A percentile compares a stretch with the other conserved stretches of the same genome.
Evolutionary conservation across 441 rosid species (phyloP).

Genomic region (Pelargonium australe): DNA sequence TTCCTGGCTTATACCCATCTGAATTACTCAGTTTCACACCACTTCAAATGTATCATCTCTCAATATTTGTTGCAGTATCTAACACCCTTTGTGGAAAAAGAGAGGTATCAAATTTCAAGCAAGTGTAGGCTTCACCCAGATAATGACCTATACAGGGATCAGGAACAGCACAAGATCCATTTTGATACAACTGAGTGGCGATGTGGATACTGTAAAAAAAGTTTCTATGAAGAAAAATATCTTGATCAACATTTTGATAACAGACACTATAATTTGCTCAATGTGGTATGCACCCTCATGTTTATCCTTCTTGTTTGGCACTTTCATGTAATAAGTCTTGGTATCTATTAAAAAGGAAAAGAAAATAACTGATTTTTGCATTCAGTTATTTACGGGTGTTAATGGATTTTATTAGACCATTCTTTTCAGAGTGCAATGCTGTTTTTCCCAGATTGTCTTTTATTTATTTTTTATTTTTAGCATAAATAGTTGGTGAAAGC

Average conservation of each 20-base stretch:
- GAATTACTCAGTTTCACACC: background rate
- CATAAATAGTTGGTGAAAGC: background rate
- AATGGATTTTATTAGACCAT: background rate
- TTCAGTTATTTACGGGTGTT: background rate
- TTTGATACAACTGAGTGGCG: constrained; percentile 33
- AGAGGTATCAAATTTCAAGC: constrained; percentile 27
- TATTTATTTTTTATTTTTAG: background rate
- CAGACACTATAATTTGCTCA: constrained; percentile 36
- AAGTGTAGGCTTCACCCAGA: constrained; percentile 39
- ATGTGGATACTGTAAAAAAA: constrained; percentile 42
- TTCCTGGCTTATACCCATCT: background rate
- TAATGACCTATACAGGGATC: constrained; percentile 37
- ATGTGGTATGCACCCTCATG: constrained; percentile 26
- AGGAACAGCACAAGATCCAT: constrained; percentile 38
- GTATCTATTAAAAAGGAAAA: too few species aligned
- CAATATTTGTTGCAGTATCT: constrained; percentile 33
- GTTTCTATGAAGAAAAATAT: constrained; percentile 39
- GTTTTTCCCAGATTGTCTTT: too few species aligned
- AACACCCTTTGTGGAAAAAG: constrained; percentile 37
- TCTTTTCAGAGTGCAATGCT: background rate
- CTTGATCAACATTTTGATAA: constrained; percentile 40
- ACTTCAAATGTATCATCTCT: background rate
- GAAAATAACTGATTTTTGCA: background rate
- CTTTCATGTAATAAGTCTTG: background rate
- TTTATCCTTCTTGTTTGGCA: constrained; percentile 7